These are phyloP conservation scores for Xylaria sp. DNA, from an alignment of 2,329 filamentous ascomycete genomes.

Conservation along the genomic window DNA sequence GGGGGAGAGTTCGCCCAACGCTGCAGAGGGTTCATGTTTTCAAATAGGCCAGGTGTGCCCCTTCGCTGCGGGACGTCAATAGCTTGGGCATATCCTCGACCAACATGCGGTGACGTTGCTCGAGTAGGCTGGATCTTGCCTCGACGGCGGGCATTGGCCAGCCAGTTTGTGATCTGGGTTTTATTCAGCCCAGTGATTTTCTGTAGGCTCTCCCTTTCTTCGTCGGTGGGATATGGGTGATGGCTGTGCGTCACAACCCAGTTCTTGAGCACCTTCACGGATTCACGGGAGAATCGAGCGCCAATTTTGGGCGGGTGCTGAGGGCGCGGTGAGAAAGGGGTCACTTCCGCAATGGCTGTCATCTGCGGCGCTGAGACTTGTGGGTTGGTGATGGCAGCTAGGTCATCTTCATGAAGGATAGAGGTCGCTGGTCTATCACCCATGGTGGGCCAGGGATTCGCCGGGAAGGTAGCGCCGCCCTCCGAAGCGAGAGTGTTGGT, in stretches of 20 bases:
- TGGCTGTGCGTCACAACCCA: slow-evolving; percentile 85
- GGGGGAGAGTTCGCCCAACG: slow-evolving; percentile 70
- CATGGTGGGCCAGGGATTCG: slow-evolving; percentile 59
- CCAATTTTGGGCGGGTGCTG: slow-evolving; percentile 68
- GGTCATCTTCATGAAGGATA: slow-evolving; percentile 54
- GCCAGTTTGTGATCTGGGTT: slow-evolving; percentile 90
- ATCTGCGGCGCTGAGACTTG: slow-evolving; percentile 36
- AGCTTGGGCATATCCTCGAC: slow-evolving; percentile 67
- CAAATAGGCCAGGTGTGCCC: slow-evolving; percentile 62
- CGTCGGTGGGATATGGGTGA: slow-evolving; percentile 88
- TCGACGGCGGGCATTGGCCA: slow-evolving; percentile 86
- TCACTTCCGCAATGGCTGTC: slow-evolving; percentile 41
- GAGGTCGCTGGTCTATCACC: slow-evolving; percentile 56
- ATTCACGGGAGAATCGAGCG: slow-evolving; percentile 81
- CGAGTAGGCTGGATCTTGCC: slow-evolving; percentile 79
- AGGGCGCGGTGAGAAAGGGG: slow-evolving; percentile 46
- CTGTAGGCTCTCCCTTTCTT: slow-evolving; percentile 84
- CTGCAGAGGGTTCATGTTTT: slow-evolving; percentile 67
- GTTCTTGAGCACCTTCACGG: slow-evolving; percentile 81
- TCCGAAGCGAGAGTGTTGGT: slow-evolving; percentile 51
- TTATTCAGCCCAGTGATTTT: slow-evolving; percentile 82
- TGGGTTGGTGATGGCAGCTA: slow-evolving; percentile 41
- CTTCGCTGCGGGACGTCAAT: slow-evolving; percentile 78
- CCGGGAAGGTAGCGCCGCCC: slow-evolving; percentile 54
- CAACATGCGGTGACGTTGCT: slow-evolving; percentile 75